A percentile compares a stretch with the other conserved stretches of the same genome.
Evolutionary conservation across 306 rosid species (phyloP).

Genomic region (Spatholobus suberectus): DNA sequence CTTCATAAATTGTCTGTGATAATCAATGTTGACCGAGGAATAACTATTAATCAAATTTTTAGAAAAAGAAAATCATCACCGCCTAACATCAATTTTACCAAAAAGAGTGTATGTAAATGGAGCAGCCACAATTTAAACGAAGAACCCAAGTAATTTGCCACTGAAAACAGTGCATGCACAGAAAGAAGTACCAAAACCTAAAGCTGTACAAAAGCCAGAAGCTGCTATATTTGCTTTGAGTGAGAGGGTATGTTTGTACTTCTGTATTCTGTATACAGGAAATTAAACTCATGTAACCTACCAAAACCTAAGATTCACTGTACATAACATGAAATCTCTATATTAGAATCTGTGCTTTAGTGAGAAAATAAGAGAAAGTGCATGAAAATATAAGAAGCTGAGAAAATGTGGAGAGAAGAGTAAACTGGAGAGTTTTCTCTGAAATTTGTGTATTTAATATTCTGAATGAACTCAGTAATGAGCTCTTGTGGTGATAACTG

Average conservation of each 20-base stretch:
- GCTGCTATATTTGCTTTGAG: background rate
- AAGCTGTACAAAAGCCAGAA: conserved; percentile 13
- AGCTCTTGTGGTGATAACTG: background rate
- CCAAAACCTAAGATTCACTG: conserved; percentile 3
- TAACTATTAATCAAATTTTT: conserved; percentile 1
- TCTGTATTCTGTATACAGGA: background rate
- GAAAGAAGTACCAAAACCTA: conserved; percentile 28
- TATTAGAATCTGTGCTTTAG: background rate
- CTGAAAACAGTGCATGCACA: conserved; percentile 8
- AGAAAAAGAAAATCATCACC: conserved; percentile 1
- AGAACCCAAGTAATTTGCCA: conserved; percentile 27
- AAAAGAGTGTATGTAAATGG: background rate
- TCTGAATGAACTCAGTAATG: background rate
- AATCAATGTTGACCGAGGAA: conserved; percentile 33
- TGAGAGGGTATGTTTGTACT: background rate
- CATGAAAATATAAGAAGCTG: background rate
- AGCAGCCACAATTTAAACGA: conserved; percentile 2
- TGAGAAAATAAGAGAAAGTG: background rate
- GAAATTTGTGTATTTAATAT: background rate
- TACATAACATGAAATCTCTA: background rate
- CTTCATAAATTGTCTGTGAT: background rate
- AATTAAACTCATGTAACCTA: background rate
- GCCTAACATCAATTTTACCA: background rate
- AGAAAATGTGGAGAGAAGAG: background rate
- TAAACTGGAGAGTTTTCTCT: background rate